phyloP scores from a whole-genome alignment of 2,329 filamentous ascomycete species.

The Thelonectria rubi region DNA sequence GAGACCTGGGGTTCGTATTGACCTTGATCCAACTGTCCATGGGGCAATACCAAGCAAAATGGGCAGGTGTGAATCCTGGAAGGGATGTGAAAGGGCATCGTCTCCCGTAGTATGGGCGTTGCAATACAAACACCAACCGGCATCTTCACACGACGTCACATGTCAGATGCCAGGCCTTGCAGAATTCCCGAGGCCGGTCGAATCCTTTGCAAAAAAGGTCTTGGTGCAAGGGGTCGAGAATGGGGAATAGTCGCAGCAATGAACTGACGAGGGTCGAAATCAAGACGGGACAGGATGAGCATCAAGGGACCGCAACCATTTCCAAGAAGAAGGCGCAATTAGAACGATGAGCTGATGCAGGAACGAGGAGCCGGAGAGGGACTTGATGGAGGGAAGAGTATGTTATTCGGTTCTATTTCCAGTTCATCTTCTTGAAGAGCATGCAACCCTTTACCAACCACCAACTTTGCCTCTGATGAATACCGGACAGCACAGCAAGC shows the following conservation, averaged over 20 bases:
- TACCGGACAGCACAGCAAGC: too few relatives aligned
- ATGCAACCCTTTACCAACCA: neutral
- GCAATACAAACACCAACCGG: neutral
- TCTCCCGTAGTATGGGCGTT: neutral
- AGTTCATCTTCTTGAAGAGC: neutral
- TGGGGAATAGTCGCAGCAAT: conserved; percentile 3
- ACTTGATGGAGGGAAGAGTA: neutral
- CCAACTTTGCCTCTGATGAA: neutral
- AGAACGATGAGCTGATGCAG: conserved; percentile 14
- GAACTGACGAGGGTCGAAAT: neutral
- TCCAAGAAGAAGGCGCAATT: neutral
- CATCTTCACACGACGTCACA: conserved; percentile 7
- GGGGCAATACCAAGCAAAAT: conserved; percentile 4
- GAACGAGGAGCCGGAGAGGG: conserved; percentile 8
- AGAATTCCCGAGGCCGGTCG: conserved; percentile 20
- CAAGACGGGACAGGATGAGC: conserved; percentile 9
- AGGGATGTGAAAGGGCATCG: too few relatives aligned
- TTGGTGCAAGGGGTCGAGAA: conserved; percentile 20
- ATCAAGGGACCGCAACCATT: conserved; percentile 20
- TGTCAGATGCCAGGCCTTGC: conserved; percentile 12
- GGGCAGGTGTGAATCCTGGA: neutral
- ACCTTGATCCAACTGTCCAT: neutral
- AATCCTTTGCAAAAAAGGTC: neutral
- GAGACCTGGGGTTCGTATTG: conserved; percentile 2
- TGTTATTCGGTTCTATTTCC: neutral